phyloP scores from a whole-genome alignment of 225 moss, liverwort and hornwort genomes.

The Marchantia polymorpha region DNA sequence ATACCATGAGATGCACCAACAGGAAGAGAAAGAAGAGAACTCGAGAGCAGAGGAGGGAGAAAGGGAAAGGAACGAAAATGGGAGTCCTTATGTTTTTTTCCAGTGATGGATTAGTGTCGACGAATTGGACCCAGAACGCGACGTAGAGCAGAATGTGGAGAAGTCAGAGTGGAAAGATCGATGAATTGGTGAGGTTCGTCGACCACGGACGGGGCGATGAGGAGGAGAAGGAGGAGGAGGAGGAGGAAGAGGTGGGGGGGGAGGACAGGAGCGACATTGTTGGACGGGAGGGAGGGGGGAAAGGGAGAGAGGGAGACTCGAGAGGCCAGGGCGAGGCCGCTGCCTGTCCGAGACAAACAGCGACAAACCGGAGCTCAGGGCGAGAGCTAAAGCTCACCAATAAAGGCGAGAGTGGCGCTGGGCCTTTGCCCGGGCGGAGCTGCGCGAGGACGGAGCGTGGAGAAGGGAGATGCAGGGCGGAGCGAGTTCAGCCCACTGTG shows the following conservation, averaged over 20 bases:
- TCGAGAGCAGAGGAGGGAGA: neutral
- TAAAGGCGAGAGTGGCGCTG: slow-evolving; percentile 10
- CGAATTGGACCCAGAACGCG: neutral
- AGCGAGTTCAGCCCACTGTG: neutral
- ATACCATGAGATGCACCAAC: neutral
- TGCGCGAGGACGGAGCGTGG: neutral
- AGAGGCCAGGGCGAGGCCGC: neutral
- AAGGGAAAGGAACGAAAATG: neutral
- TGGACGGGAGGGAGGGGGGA: neutral
- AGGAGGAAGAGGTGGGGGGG: neutral
- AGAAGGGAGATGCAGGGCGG: neutral
- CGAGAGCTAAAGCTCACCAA: neutral
- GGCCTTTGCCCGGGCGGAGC: too few relatives aligned
- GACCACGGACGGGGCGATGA: neutral
- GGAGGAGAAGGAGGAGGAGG: neutral
- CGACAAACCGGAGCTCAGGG: neutral
- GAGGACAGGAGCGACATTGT: too few relatives aligned
- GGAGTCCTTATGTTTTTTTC: too few relatives aligned
- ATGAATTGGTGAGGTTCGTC: neutral
- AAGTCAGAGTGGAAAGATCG: neutral
- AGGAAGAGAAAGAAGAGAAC: neutral
- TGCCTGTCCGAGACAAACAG: slow-evolving; percentile 6
- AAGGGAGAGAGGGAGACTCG: neutral
- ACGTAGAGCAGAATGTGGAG: neutral
- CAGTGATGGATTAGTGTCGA: too few relatives aligned